A percentile compares a stretch with the other conserved stretches of the same genome.
Evolutionary conservation across 371 early-diverging fungal genomes (phyloP).

Genomic region (Mortierella sp.): DNA sequence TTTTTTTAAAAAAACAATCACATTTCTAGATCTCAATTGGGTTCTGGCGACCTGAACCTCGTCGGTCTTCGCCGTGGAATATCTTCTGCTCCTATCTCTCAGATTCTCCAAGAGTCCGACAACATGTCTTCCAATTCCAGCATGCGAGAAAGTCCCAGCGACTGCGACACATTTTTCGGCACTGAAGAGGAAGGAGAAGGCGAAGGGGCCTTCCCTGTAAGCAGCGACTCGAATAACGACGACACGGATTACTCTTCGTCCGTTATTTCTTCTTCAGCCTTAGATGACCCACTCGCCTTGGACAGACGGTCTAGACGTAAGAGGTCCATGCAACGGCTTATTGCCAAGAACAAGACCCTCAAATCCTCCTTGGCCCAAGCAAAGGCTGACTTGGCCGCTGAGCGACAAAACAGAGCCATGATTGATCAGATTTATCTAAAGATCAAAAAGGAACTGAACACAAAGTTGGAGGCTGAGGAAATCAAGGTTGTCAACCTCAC

Average conservation of each 20-base stretch:
- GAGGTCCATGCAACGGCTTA: conserved; percentile 44
- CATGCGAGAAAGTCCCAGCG: conserved; percentile 42
- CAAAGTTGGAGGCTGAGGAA: conserved; percentile 41
- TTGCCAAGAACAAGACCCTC: conserved; percentile 46
- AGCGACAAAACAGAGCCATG: conserved; percentile 36
- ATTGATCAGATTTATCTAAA: conserved; percentile 52
- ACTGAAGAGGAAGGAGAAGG: conserved; percentile 37
- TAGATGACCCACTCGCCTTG: conserved; percentile 20
- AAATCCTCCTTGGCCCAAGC: conserved; percentile 43
- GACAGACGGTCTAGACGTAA: conserved; percentile 33
- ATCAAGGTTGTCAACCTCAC: conserved; percentile 29
- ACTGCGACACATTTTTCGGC: conserved; percentile 30
- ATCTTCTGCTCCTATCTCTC: not conserved
- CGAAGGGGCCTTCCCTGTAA: conserved; percentile 11
- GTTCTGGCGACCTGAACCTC: not conserved
- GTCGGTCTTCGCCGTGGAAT: no score
- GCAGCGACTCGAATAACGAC: conserved; percentile 38
- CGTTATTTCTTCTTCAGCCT: not conserved
- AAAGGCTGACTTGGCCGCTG: conserved; percentile 41
- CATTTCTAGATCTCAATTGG: conserved; percentile 10
- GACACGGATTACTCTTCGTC: conserved; percentile 36
- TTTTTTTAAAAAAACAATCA: no score
- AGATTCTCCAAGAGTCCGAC: conserved; percentile 10
- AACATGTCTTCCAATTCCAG: conserved; percentile 38
- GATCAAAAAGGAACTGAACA: conserved; percentile 45